phyloP scores from a whole-genome alignment of 768 basidiomycete genomes.

The Lactarius pseudohatsudake region DNA sequence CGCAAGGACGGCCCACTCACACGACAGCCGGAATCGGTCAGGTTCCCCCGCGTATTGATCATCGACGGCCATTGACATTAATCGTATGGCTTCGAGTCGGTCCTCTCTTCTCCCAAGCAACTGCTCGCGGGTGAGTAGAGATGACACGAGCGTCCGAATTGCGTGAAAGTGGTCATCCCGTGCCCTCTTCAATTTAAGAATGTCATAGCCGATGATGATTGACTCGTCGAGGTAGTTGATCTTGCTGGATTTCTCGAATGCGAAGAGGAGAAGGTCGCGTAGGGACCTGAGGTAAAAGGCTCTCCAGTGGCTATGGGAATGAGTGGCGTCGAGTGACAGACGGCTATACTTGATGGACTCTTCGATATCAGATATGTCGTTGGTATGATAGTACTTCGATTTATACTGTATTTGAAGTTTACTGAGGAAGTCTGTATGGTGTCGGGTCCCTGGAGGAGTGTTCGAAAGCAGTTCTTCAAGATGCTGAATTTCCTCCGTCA shows the following conservation, averaged over 20 bases:
- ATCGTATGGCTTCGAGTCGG: neutral
- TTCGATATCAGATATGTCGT: neutral
- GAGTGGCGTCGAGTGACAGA: neutral
- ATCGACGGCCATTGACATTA: neutral
- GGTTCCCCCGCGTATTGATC: neutral
- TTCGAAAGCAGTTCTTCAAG: neutral
- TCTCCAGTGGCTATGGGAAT: neutral
- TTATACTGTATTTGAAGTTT: neutral
- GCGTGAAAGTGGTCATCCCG: too few species aligned
- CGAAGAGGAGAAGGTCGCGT: neutral
- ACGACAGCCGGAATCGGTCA: neutral
- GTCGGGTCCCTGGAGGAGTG: neutral
- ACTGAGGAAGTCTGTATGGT: neutral
- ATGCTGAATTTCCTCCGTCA: neutral
- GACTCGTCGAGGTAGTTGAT: neutral
- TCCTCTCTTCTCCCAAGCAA: neutral
- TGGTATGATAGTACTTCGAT: neutral
- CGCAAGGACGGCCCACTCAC: neutral
- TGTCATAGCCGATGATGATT: neutral
- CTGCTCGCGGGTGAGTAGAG: neutral
- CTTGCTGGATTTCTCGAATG: neutral
- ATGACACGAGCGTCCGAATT: neutral
- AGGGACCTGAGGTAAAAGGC: rapidly evolving
- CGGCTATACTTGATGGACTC: neutral
- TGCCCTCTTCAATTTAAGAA: neutral